These are phyloP conservation scores for Angophora floribunda DNA, from an alignment of 345 rosid genomes.

Conservation along the genomic window DNA sequence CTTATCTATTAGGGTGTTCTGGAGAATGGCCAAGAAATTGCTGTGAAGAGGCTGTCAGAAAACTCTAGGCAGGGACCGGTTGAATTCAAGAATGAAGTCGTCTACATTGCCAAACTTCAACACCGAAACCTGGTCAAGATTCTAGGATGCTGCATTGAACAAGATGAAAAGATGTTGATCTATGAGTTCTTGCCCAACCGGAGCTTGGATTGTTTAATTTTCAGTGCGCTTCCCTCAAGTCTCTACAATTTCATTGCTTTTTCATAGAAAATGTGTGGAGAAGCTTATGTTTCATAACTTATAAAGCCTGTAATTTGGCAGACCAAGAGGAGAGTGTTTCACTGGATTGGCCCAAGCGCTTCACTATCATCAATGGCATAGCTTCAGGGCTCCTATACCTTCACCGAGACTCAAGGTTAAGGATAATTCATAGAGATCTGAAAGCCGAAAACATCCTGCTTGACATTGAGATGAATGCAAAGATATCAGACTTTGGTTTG, in stretches of 20 bases:
- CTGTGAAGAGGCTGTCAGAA: background rate
- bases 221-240: background rate
- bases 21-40: background rate
- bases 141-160: background rate
- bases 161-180: background rate
- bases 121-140: background rate
- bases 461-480: background rate
- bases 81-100: background rate
- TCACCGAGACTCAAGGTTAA: constrained; percentile 19
- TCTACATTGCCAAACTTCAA: background rate
- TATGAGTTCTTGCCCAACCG: background rate
- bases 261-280: background rate
- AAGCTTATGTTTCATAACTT: background rate
- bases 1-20: background rate
- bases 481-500: background rate
- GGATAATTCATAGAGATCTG: background rate
- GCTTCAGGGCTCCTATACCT: constrained; percentile 3
- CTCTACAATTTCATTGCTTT: background rate
- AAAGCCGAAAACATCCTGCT: background rate
- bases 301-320: background rate
- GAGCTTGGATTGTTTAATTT: background rate
- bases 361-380: background rate
- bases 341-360: background rate
- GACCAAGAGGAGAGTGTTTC: background rate
- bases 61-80: background rate